Conservation (phyloP, 768 basidiomycete genomes). For the Leccinum truebloodii region DNA sequence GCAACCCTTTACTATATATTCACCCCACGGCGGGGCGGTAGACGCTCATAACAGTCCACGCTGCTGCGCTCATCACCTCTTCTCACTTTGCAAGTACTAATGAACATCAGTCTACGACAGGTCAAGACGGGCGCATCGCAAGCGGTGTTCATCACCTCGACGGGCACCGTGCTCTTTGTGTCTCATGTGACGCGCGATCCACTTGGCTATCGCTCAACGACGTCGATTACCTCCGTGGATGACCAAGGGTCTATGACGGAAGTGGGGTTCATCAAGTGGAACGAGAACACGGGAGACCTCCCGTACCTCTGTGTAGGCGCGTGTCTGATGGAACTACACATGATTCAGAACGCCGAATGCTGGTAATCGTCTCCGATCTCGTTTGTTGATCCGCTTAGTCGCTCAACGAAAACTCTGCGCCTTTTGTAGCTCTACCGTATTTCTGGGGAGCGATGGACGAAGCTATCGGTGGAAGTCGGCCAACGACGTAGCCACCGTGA, state of each 20-base stretch:
- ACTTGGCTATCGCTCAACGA: not conserved
- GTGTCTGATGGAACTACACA: conserved; percentile 5
- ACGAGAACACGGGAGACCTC: not conserved
- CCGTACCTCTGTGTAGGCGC: conserved; percentile 6
- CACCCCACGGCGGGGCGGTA: not conserved
- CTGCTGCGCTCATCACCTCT: not conserved
- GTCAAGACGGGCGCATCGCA: conserved; percentile 13
- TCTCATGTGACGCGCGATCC: conserved; percentile 4
- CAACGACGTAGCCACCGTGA: not conserved
- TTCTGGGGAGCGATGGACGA: conserved; percentile 12
- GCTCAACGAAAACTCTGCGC: conserved; percentile 3
- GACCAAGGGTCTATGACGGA: conserved; percentile 6
- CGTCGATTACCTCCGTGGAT: conserved; percentile 17
- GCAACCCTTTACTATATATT: not conserved
- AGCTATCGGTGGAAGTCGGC: conserved; percentile 14
- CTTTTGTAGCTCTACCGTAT: conserved; percentile 5
- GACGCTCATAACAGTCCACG: not conserved
- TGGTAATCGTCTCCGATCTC: conserved; percentile 2
- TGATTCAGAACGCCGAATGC: not conserved
- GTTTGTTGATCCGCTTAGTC: not conserved
- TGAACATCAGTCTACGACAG: conserved; percentile 24
- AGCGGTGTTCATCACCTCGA: conserved; percentile 16
- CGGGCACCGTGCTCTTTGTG: conserved; percentile 19
- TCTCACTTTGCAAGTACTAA: not conserved
- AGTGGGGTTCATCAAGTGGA: conserved; percentile 22